Evolutionary conservation across 2,329 filamentous ascomycete genomes (phyloP).

Genomic region (Emergomyces africanus): DNA sequence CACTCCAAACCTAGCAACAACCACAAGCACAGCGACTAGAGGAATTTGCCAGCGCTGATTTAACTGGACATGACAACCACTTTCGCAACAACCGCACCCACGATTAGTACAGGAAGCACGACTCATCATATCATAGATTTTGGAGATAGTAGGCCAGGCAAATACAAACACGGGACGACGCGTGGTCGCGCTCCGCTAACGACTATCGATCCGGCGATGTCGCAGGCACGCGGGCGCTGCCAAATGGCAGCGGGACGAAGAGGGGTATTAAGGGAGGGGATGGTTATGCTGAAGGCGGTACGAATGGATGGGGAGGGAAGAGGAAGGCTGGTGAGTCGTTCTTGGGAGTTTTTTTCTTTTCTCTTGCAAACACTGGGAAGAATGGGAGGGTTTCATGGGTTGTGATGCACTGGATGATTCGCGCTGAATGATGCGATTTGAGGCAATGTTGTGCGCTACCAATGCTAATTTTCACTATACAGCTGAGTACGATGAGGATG

Average conservation of each 20-base stretch:
- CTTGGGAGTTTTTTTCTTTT: not conserved
- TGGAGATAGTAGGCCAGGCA: not conserved
- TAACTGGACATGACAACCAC: slow-evolving; percentile 11
- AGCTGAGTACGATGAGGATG: slow-evolving; percentile 54
- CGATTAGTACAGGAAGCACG: slow-evolving; percentile 6
- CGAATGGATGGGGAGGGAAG: slow-evolving; percentile 20
- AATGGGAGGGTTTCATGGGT: not conserved
- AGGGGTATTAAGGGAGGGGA: not conserved
- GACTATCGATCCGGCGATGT: slow-evolving; percentile 5
- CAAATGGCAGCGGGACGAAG: slow-evolving; percentile 2
- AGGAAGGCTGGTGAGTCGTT: slow-evolving; percentile 32
- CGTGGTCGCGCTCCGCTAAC: slow-evolving; percentile 4
- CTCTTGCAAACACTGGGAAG: not conserved
- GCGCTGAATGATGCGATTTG: not conserved
- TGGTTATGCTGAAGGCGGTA: not conserved
- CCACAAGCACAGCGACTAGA: not conserved
- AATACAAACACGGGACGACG: slow-evolving; percentile 3
- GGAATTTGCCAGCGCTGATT: not conserved
- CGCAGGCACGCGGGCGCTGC: slow-evolving; percentile 7
- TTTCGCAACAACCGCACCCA: slow-evolving; percentile 3
- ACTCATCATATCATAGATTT: slow-evolving; percentile 1
- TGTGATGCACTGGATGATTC: not conserved
- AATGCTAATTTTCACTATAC: slow-evolving; percentile 5
- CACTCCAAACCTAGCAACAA: not conserved
- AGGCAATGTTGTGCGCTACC: not conserved